Percentiles rank a stretch among this genome's conserved stretches.
These are phyloP conservation scores for Sarcodon sp. DNA, from an alignment of 768 basidiomycete genomes.

Conservation along the genomic window DNA sequence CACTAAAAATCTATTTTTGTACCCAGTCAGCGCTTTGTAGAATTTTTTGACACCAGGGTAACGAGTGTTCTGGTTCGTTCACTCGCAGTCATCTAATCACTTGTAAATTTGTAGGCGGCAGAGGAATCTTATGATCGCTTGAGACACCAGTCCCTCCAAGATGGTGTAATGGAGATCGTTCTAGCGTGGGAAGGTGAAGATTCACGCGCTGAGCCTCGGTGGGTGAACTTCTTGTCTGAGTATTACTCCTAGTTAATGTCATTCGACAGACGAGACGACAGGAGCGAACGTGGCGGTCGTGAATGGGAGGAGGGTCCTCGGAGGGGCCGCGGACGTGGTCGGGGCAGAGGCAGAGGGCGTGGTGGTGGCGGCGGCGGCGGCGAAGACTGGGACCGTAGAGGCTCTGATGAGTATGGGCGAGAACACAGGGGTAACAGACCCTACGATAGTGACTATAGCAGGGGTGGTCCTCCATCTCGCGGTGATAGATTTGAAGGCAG, in stretches of 20 bases:
- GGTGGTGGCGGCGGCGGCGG: conserved; percentile 16
- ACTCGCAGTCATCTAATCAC: not conserved
- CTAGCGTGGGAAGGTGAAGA: conserved; percentile 71
- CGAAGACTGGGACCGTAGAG: conserved; percentile 35
- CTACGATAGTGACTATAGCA: conserved; percentile 12
- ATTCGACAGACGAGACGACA: conserved; percentile 7
- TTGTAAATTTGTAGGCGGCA: conserved; percentile 37
- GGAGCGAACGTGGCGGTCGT: conserved; percentile 24
- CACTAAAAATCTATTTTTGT: too few species aligned
- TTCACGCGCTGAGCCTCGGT: conserved; percentile 31
- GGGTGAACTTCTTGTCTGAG: conserved; percentile 5
- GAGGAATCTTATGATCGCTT: conserved; percentile 72
- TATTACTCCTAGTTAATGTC: conserved; percentile 1
- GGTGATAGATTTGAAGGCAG: conserved; percentile 9
- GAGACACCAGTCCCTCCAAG: conserved; percentile 65
- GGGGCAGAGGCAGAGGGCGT: conserved; percentile 26
- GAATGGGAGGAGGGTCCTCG: conserved; percentile 22
- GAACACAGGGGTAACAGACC: conserved; percentile 10
- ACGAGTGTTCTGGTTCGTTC: conserved; percentile 11
- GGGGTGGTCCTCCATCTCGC: conserved; percentile 17
- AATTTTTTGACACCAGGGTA: conserved; percentile 85
- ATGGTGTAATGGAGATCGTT: conserved; percentile 80
- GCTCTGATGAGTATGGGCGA: conserved; percentile 19
- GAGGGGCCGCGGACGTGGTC: conserved; percentile 24
- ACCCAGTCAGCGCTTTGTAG: conserved; percentile 77